Evolutionary conservation across 495 filamentous ascomycete genomes (phyloP), one percentile per base, ranked within the genome.

Genomic region (Rusavskia elegans): DNA sequence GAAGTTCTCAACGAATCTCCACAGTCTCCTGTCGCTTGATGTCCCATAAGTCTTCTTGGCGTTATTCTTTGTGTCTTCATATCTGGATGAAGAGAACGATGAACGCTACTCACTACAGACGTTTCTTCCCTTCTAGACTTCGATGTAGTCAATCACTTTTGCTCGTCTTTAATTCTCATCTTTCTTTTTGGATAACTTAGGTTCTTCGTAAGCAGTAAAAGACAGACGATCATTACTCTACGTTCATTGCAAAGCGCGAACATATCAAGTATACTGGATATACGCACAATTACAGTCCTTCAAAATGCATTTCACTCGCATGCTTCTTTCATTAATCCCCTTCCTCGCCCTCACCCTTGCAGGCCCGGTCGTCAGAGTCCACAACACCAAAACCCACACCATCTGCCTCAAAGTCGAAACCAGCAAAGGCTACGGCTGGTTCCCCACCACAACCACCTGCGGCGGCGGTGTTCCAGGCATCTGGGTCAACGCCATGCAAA

Each of bases 381-480:
- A 54, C 35, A 51, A 49, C 52, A 54, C 53, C 32, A 50, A 51
- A 29, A 32, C 35, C 27, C 35, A 54, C 8, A 2, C 42, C 6
- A 45, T 44, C 37, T 39, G 32, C 25, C 45, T 49, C 3, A 48
- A 23, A 7, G 39, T 54, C 41, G 51, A 49, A 36, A 32, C 36
- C 17, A 14, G 32, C 32, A 2, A 3, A 3, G 27, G 29, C 2
- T 17, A 23, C 23, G 35, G 29, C 7, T 39, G 23, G 36, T 29
- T 42, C 50, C 40, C 40, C 5, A 42, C 48, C 30, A 46, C 30
- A 7, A 46, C 44, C 6, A 46, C 2, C 1, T 46, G 44, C 23
- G 44, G 20, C 23, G 44, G 44, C 1, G n/a, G n/a, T n/a, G 20
- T 11, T 5, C 11, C 32, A 2, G 52, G 48, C 5, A 35, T 57